Evolutionary conservation across 202 grass and related monocot genomes (phyloP).

Genomic region (Elaeis oleifera): DNA sequence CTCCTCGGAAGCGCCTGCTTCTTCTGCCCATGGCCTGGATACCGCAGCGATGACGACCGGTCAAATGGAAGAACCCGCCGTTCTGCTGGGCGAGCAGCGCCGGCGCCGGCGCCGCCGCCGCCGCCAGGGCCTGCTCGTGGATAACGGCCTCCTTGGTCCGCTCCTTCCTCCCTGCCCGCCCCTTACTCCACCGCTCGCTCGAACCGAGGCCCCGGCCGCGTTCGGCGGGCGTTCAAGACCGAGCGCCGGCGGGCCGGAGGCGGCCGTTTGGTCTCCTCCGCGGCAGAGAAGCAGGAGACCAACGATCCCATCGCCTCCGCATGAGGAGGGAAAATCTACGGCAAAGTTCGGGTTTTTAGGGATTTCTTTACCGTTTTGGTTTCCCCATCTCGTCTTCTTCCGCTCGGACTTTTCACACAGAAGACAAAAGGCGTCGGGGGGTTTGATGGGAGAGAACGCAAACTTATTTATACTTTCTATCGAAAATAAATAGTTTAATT

Average conservation of each 20-base stretch:
- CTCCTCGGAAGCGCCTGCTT: conserved; percentile 61
- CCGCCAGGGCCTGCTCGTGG: conserved; percentile 82
- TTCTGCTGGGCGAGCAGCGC: conserved; percentile 49
- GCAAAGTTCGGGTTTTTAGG: too few species aligned
- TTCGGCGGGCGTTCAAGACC: not conserved
- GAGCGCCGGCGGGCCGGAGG: not conserved
- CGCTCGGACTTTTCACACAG: too few species aligned
- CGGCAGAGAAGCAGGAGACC: conserved; percentile 55
- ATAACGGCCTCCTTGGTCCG: conserved; percentile 37
- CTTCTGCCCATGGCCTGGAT: conserved; percentile 39
- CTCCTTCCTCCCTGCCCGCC: conserved; percentile 12
- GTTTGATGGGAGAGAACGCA: too few species aligned
- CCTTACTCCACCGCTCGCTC: conserved; percentile 8
- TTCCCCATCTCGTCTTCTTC: too few species aligned
- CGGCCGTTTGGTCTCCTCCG: not conserved
- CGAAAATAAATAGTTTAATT: too few species aligned
- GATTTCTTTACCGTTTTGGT: too few species aligned
- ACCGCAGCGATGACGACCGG: conserved; percentile 65
- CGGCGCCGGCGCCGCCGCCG: conserved; percentile 37
- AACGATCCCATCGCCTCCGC: conserved; percentile 46
- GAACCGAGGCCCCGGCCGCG: conserved; percentile 5
- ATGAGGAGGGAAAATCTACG: not conserved
- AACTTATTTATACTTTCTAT: too few species aligned
- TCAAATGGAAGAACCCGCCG: conserved; percentile 39
- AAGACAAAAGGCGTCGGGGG: too few species aligned